phyloP scores from a whole-genome alignment of 2,329 filamentous ascomycete species.

The Teratosphaeria gauchensis region DNA sequence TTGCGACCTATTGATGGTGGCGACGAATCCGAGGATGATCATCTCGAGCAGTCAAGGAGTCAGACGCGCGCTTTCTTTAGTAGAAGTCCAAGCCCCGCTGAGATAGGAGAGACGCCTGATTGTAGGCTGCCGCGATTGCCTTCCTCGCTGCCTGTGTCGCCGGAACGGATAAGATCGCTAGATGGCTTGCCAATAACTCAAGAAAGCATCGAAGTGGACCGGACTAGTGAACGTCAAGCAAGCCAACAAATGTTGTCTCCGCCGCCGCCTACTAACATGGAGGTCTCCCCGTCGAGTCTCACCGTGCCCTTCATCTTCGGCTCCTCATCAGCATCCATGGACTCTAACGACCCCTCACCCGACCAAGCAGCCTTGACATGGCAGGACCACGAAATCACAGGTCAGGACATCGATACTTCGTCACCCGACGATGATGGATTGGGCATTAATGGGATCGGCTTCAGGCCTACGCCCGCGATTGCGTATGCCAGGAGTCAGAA shows the following conservation, averaged over 20 bases:
- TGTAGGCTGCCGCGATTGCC: conserved; percentile 4
- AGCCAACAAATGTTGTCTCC: background rate
- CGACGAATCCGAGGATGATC: background rate
- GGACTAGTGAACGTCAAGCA: background rate
- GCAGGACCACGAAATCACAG: conserved; percentile 54
- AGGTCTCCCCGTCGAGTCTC: background rate
- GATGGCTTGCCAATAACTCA: background rate
- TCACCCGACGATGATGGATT: conserved; percentile 53
- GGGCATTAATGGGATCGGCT: conserved; percentile 55
- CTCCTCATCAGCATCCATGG: conserved; percentile 1
- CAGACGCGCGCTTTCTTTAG: background rate
- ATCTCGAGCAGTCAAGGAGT: background rate
- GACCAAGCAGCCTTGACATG: conserved; percentile 33
- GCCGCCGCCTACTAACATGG: background rate
- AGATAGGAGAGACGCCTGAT: conserved; percentile 13
- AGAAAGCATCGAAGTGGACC: background rate
- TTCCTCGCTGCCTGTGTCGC: background rate
- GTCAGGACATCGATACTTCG: conserved; percentile 42
- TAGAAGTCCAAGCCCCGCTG: conserved; percentile 1
- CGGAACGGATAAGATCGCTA: background rate
- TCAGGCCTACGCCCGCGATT: conserved; percentile 50
- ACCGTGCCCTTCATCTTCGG: background rate
- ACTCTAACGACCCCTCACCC: background rate
- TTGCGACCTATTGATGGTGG: background rate
- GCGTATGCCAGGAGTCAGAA: conserved; percentile 47